phyloP scores from a whole-genome alignment of 2,329 filamentous ascomycete species.

The Penicillium sumatraense region DNA sequence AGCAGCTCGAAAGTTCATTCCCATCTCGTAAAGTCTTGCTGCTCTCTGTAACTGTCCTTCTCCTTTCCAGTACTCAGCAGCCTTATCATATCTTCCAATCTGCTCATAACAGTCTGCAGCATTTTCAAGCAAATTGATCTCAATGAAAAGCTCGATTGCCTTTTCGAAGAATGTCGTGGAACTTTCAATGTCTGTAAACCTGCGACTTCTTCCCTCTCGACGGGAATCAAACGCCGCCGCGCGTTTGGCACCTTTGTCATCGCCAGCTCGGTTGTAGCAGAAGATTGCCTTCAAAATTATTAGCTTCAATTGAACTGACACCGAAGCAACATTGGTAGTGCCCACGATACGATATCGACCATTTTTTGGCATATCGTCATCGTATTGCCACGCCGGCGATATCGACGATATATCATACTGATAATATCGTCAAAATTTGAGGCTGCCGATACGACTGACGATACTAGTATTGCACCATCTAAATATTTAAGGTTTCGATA shows the following conservation, averaged over 20 bases:
- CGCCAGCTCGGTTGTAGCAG: conserved; percentile 21
- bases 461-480: too few relatives aligned
- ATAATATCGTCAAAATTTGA: too few relatives aligned
- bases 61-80: conserved; percentile 22
- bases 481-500: too few relatives aligned
- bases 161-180: conserved; percentile 11
- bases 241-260: background rate
- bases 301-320: background rate
- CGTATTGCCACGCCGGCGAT: too few relatives aligned
- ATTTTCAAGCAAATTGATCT: conserved; percentile 10
- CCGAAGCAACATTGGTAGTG: too few relatives aligned
- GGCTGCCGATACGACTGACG: too few relatives aligned
- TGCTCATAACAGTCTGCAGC: conserved; percentile 17
- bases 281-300: conserved; percentile 15
- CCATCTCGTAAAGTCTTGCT: conserved; percentile 19
- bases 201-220: conserved; percentile 1
- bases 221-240: conserved; percentile 9
- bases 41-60: conserved; percentile 17
- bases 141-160: conserved; percentile 14
- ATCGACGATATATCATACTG: too few relatives aligned
- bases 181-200: conserved; percentile 8
- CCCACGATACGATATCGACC: too few relatives aligned
- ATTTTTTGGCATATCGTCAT: too few relatives aligned
- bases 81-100: conserved; percentile 18
- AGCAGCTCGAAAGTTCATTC: conserved; percentile 12